These are phyloP conservation scores for Malus asiatica DNA, from an alignment of 306 rosid genomes.

Conservation along the genomic window DNA sequence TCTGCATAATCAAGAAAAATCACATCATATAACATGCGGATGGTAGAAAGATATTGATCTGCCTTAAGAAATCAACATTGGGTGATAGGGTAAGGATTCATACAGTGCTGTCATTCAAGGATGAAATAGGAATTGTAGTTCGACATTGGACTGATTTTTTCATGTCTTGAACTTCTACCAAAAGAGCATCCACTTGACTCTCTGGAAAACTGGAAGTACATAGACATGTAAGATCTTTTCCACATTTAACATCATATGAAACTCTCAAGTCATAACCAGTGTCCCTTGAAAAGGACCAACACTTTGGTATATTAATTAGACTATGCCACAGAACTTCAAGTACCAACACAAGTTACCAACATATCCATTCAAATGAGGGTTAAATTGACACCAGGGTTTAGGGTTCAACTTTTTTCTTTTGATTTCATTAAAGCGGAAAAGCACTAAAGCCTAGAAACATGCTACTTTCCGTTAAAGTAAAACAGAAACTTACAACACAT, in stretches of 20 bases:
- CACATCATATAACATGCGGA: constrained; percentile 12
- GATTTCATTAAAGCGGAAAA: too few species aligned
- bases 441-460: neutral
- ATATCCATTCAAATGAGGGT: neutral
- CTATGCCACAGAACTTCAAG: constrained; percentile 5
- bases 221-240: constrained; percentile 4
- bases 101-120: constrained; percentile 70
- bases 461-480: neutral
- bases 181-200: constrained; percentile 80
- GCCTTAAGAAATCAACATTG: neutral
- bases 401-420: too few species aligned
- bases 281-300: neutral
- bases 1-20: constrained; percentile 35
- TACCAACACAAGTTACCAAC: neutral
- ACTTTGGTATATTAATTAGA: neutral
- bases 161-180: constrained; percentile 67
- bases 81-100: constrained; percentile 18
- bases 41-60: neutral
- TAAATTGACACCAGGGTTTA: neutral
- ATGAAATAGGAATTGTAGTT: constrained; percentile 65
- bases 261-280: neutral
- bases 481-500: constrained; percentile 66
- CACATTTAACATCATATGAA: neutral
- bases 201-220: constrained; percentile 77
- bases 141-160: constrained; percentile 72